Evolutionary conservation across 768 basidiomycete species (phyloP).

Genomic region (Boletus rufocinnamomeus): DNA sequence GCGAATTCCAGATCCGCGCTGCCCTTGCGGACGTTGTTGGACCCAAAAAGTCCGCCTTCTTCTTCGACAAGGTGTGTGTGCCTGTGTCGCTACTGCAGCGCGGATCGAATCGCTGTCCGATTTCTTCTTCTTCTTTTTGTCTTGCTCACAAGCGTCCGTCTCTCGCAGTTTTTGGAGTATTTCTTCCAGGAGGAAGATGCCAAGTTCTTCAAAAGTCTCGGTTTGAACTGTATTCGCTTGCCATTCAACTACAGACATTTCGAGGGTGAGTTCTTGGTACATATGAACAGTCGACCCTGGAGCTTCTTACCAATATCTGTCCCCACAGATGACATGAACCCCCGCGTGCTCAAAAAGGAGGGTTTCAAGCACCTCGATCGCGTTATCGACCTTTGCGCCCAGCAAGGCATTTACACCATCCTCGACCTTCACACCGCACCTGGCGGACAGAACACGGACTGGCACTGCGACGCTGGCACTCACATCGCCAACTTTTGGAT

Average conservation of each 20-base stretch:
- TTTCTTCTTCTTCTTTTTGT: neutral
- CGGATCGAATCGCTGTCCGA: neutral
- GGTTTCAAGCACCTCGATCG: constrained; percentile 85
- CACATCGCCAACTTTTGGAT: constrained; percentile 78
- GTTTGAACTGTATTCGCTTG: constrained; percentile 77
- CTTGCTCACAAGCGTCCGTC: neutral
- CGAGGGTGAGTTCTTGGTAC: constrained; percentile 41
- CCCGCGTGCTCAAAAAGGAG: constrained; percentile 68
- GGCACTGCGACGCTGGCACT: constrained; percentile 75
- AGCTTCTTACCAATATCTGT: constrained; percentile 9
- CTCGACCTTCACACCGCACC: constrained; percentile 80
- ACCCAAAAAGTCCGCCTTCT: constrained; percentile 66
- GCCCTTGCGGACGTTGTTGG: constrained; percentile 69
- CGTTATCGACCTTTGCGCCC: constrained; percentile 73
- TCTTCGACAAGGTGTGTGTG: constrained; percentile 76
- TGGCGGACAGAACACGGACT: constrained; percentile 75
- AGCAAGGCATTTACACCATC: constrained; percentile 75
- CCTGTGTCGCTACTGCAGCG: neutral
- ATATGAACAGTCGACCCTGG: neutral
- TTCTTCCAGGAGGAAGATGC: constrained; percentile 81
- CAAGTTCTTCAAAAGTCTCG: constrained; percentile 73
- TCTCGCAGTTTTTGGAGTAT: constrained; percentile 70
- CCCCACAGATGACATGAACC: constrained; percentile 67
- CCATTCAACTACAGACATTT: constrained; percentile 77
- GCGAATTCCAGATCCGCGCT: constrained; percentile 76